Conservation (phyloP, 148 eudicot species). For the Linanthus parryae region DNA sequence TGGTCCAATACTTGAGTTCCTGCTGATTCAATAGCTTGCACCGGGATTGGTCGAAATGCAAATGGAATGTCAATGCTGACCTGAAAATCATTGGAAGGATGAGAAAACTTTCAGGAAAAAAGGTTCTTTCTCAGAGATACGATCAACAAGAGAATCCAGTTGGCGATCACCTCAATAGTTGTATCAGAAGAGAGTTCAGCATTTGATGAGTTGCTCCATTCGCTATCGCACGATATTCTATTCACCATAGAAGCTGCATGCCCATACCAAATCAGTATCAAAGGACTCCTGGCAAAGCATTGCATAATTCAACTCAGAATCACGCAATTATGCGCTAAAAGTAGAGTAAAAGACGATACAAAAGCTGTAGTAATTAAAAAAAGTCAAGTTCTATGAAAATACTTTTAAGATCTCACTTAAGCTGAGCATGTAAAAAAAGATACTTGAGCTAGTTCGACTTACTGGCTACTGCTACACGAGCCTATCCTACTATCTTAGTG, state of each 20-base stretch:
- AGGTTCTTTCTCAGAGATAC: background rate
- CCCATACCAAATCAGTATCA: conserved; percentile 81
- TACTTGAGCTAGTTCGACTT: too few relatives aligned
- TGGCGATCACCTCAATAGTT: conserved; percentile 48
- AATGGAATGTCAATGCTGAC: conserved; percentile 86
- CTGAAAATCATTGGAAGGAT: conserved; percentile 26
- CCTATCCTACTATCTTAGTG: too few relatives aligned
- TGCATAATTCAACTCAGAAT: conserved; percentile 46
- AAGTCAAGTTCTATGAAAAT: too few relatives aligned
- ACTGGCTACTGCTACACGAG: too few relatives aligned
- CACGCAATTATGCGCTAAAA: conserved; percentile 3
- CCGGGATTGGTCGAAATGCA: conserved; percentile 70
- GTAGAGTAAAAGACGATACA: background rate
- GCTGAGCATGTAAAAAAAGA: too few relatives aligned
- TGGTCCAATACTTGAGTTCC: conserved; percentile 75
- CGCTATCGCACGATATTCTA: conserved; percentile 47
- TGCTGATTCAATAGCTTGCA: conserved; percentile 68
- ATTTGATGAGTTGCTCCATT: conserved; percentile 21
- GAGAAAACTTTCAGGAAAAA: conserved; percentile 6
- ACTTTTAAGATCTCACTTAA: too few relatives aligned
- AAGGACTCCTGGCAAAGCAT: conserved; percentile 68
- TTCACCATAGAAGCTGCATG: conserved; percentile 95
- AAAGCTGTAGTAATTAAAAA: too few relatives aligned
- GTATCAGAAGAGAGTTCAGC: conserved; percentile 76
- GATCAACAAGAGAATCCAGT: conserved; percentile 2